Percentiles rank a stretch among this genome's conserved stretches.
Conservation (phyloP, 1,139 yeast species). For the Pneumocystis murina region DNA sequence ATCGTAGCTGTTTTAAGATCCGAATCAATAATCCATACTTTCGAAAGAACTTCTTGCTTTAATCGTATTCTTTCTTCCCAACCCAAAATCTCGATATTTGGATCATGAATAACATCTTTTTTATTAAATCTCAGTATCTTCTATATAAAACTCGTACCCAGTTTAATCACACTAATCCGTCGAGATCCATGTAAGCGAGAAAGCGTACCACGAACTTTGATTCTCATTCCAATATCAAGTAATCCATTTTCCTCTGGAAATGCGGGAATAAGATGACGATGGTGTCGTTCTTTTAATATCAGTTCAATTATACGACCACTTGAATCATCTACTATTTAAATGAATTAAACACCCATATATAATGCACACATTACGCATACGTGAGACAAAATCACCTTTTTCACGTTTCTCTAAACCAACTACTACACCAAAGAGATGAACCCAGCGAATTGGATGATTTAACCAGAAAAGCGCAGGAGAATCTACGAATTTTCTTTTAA, state of each 20-base stretch:
- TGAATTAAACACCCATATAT: not conserved
- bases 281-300: not conserved
- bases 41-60: conserved; percentile 3
- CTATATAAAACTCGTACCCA: not conserved
- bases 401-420: conserved; percentile 2
- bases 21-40: conserved; percentile 4
- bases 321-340: conserved; percentile 7
- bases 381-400: not conserved
- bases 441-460: conserved; percentile 11
- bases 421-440: conserved; percentile 10
- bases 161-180: conserved; percentile 4
- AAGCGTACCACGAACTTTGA: conserved; percentile 7
- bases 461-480: conserved; percentile 4
- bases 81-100: conserved; percentile 2
- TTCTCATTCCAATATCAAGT: conserved; percentile 6
- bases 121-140: not conserved
- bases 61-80: conserved; percentile 8
- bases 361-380: not conserved
- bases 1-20: not conserved
- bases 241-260: not conserved
- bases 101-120: conserved; percentile 2
- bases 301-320: conserved; percentile 6
- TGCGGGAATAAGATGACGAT: not conserved
- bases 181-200: not conserved
- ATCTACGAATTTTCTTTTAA: not conserved